phyloP scores from a whole-genome alignment of 2,329 filamentous ascomycete genomes.

The Colletotrichum destructivum region DNA sequence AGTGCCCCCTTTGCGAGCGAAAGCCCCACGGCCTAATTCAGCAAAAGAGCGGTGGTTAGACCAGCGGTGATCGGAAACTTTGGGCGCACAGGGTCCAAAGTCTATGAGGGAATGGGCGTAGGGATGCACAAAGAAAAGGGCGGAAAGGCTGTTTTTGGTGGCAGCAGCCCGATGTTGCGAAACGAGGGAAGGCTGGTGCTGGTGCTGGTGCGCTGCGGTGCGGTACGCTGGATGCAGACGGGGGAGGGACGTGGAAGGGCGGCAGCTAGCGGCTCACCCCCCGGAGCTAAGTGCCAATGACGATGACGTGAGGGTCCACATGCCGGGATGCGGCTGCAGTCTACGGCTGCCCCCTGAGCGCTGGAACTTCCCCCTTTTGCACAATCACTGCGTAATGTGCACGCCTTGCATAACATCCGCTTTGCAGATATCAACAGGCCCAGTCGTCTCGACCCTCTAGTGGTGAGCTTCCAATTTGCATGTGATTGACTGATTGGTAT shows the following conservation, averaged over 20 bases:
- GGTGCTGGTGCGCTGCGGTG: slow-evolving; percentile 4
- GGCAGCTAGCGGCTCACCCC: slow-evolving; percentile 23
- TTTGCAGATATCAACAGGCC: not conserved
- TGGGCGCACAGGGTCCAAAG: slow-evolving; percentile 37
- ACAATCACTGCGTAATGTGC: slow-evolving; percentile 6
- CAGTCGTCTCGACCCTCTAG: not conserved
- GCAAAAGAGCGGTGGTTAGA: slow-evolving; percentile 35
- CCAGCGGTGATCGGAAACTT: slow-evolving; percentile 32
- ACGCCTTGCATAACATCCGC: slow-evolving; percentile 1
- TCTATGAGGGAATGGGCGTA: slow-evolving; percentile 27
- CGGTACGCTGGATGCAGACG: slow-evolving; percentile 11
- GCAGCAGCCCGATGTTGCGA: slow-evolving; percentile 29
- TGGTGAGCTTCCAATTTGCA: slow-evolving; percentile 21
- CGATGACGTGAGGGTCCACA: slow-evolving; percentile 40
- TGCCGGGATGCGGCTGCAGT: slow-evolving; percentile 33
- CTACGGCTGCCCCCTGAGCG: slow-evolving; percentile 18
- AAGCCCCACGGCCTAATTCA: slow-evolving; percentile 29
- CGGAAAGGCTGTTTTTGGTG: slow-evolving; percentile 26
- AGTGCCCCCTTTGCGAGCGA: slow-evolving; percentile 19
- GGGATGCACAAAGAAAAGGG: slow-evolving; percentile 32
- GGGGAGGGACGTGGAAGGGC: slow-evolving; percentile 11
- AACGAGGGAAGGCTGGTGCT: slow-evolving; percentile 31
- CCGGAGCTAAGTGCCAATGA: slow-evolving; percentile 37
- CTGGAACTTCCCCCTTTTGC: slow-evolving; percentile 3
- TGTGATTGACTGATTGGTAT: slow-evolving; percentile 25